A percentile compares a stretch with the other conserved stretches of the same genome.
Evolutionary conservation across 306 rosid species (phyloP).

Genomic region (Inga oerstediana): DNA sequence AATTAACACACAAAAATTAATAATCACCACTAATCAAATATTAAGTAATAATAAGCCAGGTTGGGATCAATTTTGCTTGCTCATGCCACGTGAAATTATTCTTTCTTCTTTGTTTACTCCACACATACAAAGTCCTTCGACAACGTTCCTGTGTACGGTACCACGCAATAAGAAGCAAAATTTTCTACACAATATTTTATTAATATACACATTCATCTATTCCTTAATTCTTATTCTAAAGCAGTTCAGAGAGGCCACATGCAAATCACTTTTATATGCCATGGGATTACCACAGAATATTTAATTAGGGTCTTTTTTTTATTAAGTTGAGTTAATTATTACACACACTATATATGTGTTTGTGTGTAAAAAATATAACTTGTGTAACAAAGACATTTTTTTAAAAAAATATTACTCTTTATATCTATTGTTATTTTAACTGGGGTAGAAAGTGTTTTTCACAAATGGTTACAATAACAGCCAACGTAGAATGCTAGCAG

Average conservation of each 20-base stretch:
- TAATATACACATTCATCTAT: neutral
- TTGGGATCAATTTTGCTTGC: conserved; percentile 32
- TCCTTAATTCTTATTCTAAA: neutral
- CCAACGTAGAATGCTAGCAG: no score
- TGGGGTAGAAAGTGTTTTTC: no score
- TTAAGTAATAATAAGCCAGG: conserved; percentile 6
- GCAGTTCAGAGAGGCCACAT: conserved; percentile 36
- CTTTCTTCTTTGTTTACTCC: conserved; percentile 28
- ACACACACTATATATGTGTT: neutral
- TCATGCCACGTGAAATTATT: conserved; percentile 60
- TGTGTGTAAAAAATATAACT: no score
- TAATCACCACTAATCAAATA: neutral
- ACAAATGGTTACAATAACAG: no score
- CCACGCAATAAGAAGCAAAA: conserved; percentile 22
- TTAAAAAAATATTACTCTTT: no score
- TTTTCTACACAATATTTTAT: neutral
- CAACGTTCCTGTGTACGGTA: conserved; percentile 43
- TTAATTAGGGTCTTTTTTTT: neutral
- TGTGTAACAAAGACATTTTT: no score
- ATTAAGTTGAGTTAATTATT: neutral
- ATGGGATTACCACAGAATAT: neutral
- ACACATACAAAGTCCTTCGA: conserved; percentile 5
- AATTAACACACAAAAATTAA: no score
- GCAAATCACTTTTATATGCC: conserved; percentile 27
- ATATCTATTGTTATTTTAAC: no score